These are phyloP conservation scores for Calonectria montana DNA, from an alignment of 2,329 filamentous ascomycete species.

Conservation along the genomic window DNA sequence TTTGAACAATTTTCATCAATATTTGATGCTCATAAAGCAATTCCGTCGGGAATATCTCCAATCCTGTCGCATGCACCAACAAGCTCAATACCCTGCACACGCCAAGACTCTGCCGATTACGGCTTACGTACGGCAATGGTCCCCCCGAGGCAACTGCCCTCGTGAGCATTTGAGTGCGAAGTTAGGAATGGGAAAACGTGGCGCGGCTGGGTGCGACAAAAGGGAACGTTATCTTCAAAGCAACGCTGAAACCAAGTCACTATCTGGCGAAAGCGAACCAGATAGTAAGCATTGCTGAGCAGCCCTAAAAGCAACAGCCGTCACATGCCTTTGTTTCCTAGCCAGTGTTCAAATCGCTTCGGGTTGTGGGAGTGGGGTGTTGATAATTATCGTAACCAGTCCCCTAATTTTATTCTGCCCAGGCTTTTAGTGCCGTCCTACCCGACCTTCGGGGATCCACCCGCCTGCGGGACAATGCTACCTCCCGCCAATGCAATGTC, in stretches of 20 bases:
- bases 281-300: too few relatives aligned
- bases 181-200: background rate
- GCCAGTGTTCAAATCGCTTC: background rate
- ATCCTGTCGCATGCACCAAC: background rate
- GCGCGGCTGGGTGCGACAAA: background rate
- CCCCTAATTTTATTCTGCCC: conserved; percentile 3
- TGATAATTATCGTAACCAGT: conserved; percentile 9
- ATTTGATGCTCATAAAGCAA: background rate
- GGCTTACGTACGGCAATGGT: background rate
- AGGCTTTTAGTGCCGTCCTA: conserved; percentile 16
- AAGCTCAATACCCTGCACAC: background rate
- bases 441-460: conserved; percentile 21
- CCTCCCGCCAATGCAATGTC: conserved; percentile 25
- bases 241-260: too few relatives aligned
- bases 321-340: background rate
- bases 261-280: background rate
- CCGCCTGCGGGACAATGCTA: conserved; percentile 21
- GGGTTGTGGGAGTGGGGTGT: background rate
- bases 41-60: background rate
- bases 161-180: conserved; percentile 1
- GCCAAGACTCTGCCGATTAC: background rate
- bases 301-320: background rate
- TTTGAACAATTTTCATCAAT: background rate
- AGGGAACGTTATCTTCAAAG: too few relatives aligned
- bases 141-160: conserved; percentile 1